These are phyloP conservation scores for Neofusicoccum laricinum DNA, from an alignment of 2,329 filamentous ascomycete species.

Conservation along the genomic window DNA sequence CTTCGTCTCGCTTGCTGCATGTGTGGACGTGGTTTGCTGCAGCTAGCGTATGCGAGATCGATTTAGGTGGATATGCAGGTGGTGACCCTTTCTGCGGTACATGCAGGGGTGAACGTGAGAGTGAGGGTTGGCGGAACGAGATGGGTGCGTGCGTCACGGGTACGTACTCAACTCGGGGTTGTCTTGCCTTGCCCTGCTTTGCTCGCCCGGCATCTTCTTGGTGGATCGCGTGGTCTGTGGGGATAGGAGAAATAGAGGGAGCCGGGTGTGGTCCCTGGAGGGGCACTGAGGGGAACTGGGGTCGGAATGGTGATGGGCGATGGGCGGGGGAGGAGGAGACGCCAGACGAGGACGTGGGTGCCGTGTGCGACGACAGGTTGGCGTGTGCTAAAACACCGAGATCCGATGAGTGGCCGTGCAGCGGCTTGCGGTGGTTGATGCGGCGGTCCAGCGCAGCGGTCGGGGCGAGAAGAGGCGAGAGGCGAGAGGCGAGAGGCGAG, in stretches of 20 bases:
- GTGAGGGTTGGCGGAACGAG: not conserved
- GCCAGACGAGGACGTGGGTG: not conserved
- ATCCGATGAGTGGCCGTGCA: constrained; percentile 1
- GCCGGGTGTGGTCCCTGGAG: not conserved
- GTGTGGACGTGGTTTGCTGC: not conserved
- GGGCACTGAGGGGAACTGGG: not conserved
- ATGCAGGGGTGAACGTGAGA: not conserved
- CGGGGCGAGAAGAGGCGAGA: not conserved
- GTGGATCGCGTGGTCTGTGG: constrained; percentile 6
- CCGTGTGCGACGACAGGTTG: constrained; percentile 3
- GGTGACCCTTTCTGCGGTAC: not conserved
- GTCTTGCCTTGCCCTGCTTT: not conserved
- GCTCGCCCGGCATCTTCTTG: not conserved
- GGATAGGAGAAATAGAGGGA: not conserved
- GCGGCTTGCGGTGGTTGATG: not conserved
- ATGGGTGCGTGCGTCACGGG: not conserved
- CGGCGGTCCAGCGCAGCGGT: not conserved
- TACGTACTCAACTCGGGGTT: not conserved
- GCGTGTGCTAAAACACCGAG: not conserved
- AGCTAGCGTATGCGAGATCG: constrained; percentile 9
- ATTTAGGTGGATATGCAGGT: constrained; percentile 9
- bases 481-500: not conserved
- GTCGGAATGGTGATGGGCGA: constrained; percentile 1
- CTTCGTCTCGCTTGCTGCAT: constrained; percentile 4
- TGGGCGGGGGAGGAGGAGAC: not conserved